Evolutionary conservation across 2,329 filamentous ascomycete species (phyloP), one percentile per base, ranked within the genome.

Genomic region (Aspergillus carbonarius): DNA sequence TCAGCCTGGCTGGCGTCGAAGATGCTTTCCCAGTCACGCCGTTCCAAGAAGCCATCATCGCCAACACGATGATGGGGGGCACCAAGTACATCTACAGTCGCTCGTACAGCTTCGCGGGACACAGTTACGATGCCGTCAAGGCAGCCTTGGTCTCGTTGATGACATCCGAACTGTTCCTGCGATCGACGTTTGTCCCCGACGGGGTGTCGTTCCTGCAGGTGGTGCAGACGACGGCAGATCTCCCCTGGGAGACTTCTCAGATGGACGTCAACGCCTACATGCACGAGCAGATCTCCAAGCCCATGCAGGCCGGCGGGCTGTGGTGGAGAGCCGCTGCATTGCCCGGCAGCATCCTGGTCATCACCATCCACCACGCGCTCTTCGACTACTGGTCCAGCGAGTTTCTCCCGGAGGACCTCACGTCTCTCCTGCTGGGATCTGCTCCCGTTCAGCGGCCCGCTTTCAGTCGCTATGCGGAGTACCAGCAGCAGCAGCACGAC

Each of bases 381-480:
- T 46, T 46, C 42, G 42, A 46, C 20, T 46, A 15, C 20, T 46
- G 42, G 42, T 46, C 42, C 18, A 25, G 20, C 23, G 20, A 27
- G 23, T 46, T 46, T 10, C 27, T 37, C 15, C 37, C 48, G 1
- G 47, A 48, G n/a, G 57, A 59, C 12, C 52, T 56, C 53, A 13
- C 46, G 37, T 18, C 27, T 51, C 34, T 59, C 46, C 32, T 51
- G 23, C 15, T 46, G 47, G 23, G 34, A 12, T 5, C 46, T 5
- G n/a, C 39, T 9, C 39, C 32, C 13, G 20, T 52, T 27, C 27
- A 47, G 35, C 52, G 57, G 5, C 46, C 57, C 5, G 18, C n/a
- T 9, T 59, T 37, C 42, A 59, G 51, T 30, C 39, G 35, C 5
- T 59, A 51, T 37, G 57, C 56, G 3, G 37, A 18, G n/a, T 32